phyloP scores from a whole-genome alignment of 176 grass and related monocot genomes.

The Zoysia japonica region DNA sequence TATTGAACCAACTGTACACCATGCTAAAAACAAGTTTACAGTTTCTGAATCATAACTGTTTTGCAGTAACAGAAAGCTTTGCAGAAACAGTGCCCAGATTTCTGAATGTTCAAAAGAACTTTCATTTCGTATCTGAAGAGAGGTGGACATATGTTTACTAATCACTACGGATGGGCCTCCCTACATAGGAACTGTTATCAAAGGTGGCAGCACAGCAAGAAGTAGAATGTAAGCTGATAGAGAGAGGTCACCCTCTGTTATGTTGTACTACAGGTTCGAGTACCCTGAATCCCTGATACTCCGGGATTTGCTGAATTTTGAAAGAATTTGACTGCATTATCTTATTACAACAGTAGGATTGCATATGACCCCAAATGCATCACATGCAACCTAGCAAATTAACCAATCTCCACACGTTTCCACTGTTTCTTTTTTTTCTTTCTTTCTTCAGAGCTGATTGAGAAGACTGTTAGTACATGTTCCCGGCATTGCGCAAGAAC shows the following conservation, averaged over 20 bases:
- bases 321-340: conserved; percentile 30
- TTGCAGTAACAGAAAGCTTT: conserved; percentile 6
- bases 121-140: conserved; percentile 26
- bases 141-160: background rate
- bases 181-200: conserved; percentile 32
- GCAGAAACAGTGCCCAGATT: conserved; percentile 20
- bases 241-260: conserved; percentile 2
- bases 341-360: conserved; percentile 21
- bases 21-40: conserved; percentile 2
- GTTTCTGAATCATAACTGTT: background rate
- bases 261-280: background rate
- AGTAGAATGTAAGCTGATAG: background rate
- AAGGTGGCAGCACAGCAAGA: conserved; percentile 14
- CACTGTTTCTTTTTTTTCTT: background rate
- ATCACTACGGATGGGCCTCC: conserved; percentile 20
- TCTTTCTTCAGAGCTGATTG: background rate
- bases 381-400: background rate
- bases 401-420: background rate
- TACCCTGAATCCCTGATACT: conserved; percentile 37
- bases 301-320: conserved; percentile 2
- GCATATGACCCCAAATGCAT: conserved; percentile 1
- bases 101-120: conserved; percentile 13
- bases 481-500: conserved; percentile 18
- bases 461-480: background rate
- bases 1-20: background rate